phyloP scores from a whole-genome alignment of 2,329 filamentous ascomycete genomes.

The Hypoxylon sp. region DNA sequence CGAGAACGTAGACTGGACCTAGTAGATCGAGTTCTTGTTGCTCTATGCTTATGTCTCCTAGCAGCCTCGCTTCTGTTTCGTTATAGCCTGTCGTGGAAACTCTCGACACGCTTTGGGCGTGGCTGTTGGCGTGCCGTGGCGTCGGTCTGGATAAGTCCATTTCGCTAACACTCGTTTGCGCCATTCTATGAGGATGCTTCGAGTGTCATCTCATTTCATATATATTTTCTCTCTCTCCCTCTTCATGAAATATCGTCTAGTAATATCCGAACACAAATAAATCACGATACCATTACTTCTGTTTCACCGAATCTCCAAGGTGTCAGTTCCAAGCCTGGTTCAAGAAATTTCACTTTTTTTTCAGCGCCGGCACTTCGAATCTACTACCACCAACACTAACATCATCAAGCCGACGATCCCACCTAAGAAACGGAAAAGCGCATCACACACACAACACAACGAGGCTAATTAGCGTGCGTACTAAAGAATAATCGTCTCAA shows the following conservation, averaged over 20 bases:
- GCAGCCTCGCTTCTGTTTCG: background rate
- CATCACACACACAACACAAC: background rate
- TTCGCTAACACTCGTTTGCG: background rate
- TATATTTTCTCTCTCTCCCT: too few relatives aligned
- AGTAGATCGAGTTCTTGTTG: conserved; percentile 16
- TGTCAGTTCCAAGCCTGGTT: too few relatives aligned
- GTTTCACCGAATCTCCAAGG: too few relatives aligned
- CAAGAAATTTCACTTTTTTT: too few relatives aligned
- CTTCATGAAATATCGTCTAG: too few relatives aligned
- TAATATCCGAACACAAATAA: too few relatives aligned
- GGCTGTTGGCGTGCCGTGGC: background rate
- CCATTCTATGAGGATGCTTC: too few relatives aligned
- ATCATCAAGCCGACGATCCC: conserved; percentile 14
- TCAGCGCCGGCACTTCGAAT: too few relatives aligned
- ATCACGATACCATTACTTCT: conserved; percentile 1
- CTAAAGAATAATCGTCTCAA: too few relatives aligned
- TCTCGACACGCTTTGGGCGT: background rate
- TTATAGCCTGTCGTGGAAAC: background rate
- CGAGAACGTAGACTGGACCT: conserved; percentile 35
- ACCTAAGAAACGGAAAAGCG: conserved; percentile 11
- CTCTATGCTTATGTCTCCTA: background rate
- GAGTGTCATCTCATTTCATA: too few relatives aligned
- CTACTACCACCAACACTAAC: too few relatives aligned
- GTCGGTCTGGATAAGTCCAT: conserved; percentile 1
- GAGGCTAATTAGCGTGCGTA: conserved; percentile 1